A percentile compares a stretch with the other conserved stretches of the same genome.
Conservation (phyloP, 192 early-diverging fungal species). For the Geranomyces variabilis region DNA sequence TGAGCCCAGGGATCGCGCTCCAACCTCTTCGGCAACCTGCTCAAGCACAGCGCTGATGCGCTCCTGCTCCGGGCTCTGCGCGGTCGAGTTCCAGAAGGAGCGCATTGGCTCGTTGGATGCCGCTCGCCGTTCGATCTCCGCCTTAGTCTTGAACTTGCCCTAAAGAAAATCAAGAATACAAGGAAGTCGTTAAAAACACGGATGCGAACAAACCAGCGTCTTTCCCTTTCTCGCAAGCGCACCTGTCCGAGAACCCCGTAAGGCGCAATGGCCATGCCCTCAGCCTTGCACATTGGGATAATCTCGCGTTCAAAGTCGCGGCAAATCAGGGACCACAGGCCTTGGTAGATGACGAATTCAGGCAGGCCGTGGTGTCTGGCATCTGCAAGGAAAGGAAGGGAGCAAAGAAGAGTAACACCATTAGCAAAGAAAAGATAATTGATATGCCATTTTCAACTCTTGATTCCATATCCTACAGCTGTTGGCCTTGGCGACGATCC, state of each 20-base stretch:
- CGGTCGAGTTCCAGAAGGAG: too few species aligned
- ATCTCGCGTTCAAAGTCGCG: constrained; percentile 45
- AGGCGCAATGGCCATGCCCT: constrained; percentile 38
- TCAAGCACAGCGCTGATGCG: neutral
- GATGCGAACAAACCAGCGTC: too few species aligned
- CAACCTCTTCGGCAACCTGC: neutral
- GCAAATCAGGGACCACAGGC: constrained; percentile 22
- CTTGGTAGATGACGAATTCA: constrained; percentile 38
- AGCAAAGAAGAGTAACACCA: too few species aligned
- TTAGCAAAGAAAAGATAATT: too few species aligned
- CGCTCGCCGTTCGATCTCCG: too few species aligned
- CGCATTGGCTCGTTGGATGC: too few species aligned
- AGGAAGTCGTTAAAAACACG: too few species aligned
- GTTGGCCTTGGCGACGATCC: constrained; percentile 31
- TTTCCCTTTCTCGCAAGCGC: too few species aligned
- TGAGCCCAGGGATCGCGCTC: neutral
- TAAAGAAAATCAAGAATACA: too few species aligned
- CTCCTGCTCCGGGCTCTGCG: neutral
- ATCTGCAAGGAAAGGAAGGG: too few species aligned
- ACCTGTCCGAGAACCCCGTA: constrained; percentile 31
- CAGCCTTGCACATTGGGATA: constrained; percentile 31
- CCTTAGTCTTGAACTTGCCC: too few species aligned
- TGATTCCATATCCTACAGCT: neutral
- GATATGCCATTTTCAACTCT: neutral
- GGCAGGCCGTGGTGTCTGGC: constrained; percentile 16